Percentiles rank a stretch among this genome's conserved stretches.
Conservation (phyloP, 305 asterid species). For the Rubia tinctorum region DNA sequence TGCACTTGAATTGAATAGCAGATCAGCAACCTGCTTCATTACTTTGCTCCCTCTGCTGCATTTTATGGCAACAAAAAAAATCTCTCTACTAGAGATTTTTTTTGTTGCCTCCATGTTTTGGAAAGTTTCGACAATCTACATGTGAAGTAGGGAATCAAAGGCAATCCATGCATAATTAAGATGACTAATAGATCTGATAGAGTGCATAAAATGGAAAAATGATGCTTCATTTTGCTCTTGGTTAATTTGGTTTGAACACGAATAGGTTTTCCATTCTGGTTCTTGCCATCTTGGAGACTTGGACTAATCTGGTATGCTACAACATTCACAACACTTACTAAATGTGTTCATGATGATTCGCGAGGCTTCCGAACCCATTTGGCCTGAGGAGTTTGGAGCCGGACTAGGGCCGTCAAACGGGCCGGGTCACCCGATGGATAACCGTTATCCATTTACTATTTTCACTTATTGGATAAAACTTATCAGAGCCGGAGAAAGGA, state of each 20-base stretch:
- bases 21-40: neutral
- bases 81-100: neutral
- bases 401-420: neutral
- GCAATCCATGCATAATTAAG: neutral
- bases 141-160: neutral
- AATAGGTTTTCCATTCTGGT: no score
- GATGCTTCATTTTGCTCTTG: neutral
- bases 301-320: neutral
- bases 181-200: neutral
- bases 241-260: neutral
- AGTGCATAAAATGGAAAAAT: neutral
- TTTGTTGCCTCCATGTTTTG: neutral
- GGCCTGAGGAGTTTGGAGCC: neutral
- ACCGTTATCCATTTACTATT: no score
- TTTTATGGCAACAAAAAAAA: neutral
- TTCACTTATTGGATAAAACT: no score
- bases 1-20: neutral
- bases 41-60: neutral
- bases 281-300: no score
- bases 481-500: neutral
- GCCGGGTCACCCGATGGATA: no score
- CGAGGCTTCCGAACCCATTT: no score
- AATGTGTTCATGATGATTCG: no score
- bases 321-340: no score
- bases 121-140: neutral